Conservation (phyloP, 768 basidiomycete genomes). For the Termitomyces sp. region DNA sequence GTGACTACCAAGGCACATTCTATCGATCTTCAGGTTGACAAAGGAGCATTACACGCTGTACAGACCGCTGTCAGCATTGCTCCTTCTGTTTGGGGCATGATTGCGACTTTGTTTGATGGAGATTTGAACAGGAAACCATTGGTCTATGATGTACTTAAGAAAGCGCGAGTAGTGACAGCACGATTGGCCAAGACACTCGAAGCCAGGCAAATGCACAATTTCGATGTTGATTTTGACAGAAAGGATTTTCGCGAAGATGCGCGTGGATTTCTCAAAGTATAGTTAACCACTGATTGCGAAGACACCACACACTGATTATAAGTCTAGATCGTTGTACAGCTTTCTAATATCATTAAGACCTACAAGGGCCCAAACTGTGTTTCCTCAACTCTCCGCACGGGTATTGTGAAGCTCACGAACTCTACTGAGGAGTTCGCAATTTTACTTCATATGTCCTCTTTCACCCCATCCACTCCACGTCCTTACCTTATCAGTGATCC, state of each 20-base stretch:
- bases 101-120: conserved; percentile 61
- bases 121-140: conserved; percentile 35
- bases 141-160: conserved; percentile 48
- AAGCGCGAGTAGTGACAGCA: conserved; percentile 60
- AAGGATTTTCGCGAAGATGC: conserved; percentile 72
- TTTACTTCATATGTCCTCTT: conserved; percentile 79
- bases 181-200: conserved; percentile 55
- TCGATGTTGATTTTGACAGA: conserved; percentile 47
- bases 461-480: conserved; percentile 53
- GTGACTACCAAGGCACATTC: conserved; percentile 30
- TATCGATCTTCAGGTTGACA: conserved; percentile 61
- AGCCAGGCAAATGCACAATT: conserved; percentile 56
- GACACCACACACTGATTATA: neutral
- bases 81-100: conserved; percentile 76
- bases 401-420: conserved; percentile 74
- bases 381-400: conserved; percentile 51
- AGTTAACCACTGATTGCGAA: conserved; percentile 1
- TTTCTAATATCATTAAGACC: conserved; percentile 70
- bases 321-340: conserved; percentile 62
- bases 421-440: conserved; percentile 86
- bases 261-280: conserved; percentile 76
- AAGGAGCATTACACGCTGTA: conserved; percentile 75
- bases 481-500: conserved; percentile 39
- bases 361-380: conserved; percentile 54
- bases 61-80: conserved; percentile 75